Base-by-base conservation (phyloP, 2,329 filamentous ascomycete genomes). In the Xylariaceae sp. region DNA sequence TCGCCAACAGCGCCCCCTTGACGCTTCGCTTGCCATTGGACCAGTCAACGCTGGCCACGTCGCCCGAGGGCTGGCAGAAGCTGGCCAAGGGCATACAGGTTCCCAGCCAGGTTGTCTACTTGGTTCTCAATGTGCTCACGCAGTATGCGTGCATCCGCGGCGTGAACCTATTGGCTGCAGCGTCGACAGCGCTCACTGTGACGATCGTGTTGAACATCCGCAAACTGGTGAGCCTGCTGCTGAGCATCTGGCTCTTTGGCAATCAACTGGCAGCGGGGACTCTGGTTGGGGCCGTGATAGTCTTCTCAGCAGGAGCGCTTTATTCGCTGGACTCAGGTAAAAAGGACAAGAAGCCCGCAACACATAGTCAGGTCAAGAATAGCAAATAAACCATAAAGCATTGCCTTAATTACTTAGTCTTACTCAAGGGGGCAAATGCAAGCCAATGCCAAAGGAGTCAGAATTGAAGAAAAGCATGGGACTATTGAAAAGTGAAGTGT, bases 121-220 rank as follows among this genome's bases (percentile, higher is more conserved):
- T 94, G 14, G 69, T 75, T 1, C 75, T 86, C 50, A 94, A 94
- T 59, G 88, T 94, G 0, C 63, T 94, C 39, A 97, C 93, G 3
- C 93, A 98, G 67, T 89, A 96, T 60, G 80, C 90, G 20, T 98
- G 93, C 66, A 97, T 98, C 53, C 86, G 91, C 3, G 93, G 93
- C 2, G 93, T 98, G 46, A 97, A 97, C 57, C 77, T 95, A n/a
- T 75, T 98, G 4, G 91, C 88, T 2, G 88, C 92, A 1, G 85
- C 85, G 44, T 88, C 88, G 3, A 92, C 91, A 3, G 94, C 93
- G 0, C 76, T 98, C 44, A 97, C 93, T 0, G 93, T 98, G 20
- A 96, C 92, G 1, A 95, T 98, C 57, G 90, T 97, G 38, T 75
- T 98, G 49, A 98, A 97, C 64, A 87, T 98, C 49, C 80, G 93